phyloP scores from a whole-genome alignment of 805 yeast species.

The Barnettozyma populi region DNA sequence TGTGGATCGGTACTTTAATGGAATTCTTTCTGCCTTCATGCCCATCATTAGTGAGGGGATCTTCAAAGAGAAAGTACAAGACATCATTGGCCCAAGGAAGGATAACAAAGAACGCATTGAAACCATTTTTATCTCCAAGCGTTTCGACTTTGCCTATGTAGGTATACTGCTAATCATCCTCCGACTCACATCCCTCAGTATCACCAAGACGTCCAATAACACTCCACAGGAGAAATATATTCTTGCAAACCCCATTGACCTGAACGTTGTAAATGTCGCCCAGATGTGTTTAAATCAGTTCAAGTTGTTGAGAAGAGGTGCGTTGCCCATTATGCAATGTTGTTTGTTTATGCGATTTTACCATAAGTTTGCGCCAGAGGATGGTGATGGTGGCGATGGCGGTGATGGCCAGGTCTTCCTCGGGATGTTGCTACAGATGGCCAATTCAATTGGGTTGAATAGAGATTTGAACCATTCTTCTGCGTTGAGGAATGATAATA shows the following conservation, averaged over 20 bases:
- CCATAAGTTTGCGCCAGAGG: constrained; percentile 53
- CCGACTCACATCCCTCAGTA: constrained; percentile 20
- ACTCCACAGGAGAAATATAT: constrained; percentile 30
- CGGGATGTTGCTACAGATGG: constrained; percentile 51
- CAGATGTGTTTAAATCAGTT: constrained; percentile 52
- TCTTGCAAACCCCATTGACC: constrained; percentile 40
- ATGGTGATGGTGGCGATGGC: constrained; percentile 51
- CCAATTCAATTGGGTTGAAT: constrained; percentile 50
- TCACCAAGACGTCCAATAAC: constrained; percentile 16
- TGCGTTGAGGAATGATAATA: constrained; percentile 21
- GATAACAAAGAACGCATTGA: constrained; percentile 8
- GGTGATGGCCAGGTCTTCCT: constrained; percentile 51
- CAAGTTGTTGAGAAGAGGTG: constrained; percentile 41
- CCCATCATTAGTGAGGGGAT: constrained; percentile 24
- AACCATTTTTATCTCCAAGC: constrained; percentile 13
- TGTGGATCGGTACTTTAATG: constrained; percentile 18
- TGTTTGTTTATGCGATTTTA: constrained; percentile 47
- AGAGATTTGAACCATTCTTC: constrained; percentile 43
- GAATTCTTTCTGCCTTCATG: constrained; percentile 18
- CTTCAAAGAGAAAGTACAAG: constrained; percentile 14
- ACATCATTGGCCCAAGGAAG: constrained; percentile 12
- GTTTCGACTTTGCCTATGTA: constrained; percentile 24
- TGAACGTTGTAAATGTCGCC: constrained; percentile 42
- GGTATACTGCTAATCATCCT: constrained; percentile 19
- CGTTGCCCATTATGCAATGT: constrained; percentile 49